Base-by-base conservation (phyloP, 257 asterid species). In the Nicotiana tabacum region DNA sequence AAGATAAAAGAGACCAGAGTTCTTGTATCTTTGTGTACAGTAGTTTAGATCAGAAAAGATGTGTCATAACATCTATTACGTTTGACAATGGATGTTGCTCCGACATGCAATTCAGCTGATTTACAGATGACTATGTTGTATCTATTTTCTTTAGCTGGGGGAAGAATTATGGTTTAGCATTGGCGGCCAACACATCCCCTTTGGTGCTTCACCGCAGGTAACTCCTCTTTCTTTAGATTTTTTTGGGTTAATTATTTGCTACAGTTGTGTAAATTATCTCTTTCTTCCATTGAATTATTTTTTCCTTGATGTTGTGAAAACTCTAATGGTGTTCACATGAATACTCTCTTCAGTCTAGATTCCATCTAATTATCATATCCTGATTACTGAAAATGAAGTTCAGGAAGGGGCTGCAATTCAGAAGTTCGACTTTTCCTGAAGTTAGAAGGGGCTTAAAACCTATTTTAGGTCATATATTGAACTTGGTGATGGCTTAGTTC, bases 201-300 rank as follows among this genome's bases (percentile, higher is more conserved):
- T 94, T 89, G 95, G 95, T 77, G 93, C 93, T 62, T 92, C 98
- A 33, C 98, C 98, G 64, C 97, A 91, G 94, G 98, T 92, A 81
- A 64, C 60, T 77, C 77, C 33, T 64, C 67, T 77, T 70, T 72
- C 39, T 16, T 24, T 15, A n/a, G 48, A 62, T 80, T 57, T 67
- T 58, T 55, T 72, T 51, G 70, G 39, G 46, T 21, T 29, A 79
- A 77, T 17, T 35, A 58, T 29, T 83, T 1, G 39, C 17, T 55
- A 10, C 35, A 48, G 43, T 24, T 5, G 68, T 78, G 78, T 68
- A 53, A 35, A 29, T 68, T 35, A 8, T 18, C 29, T 39, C 62
- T 29, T 65, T 79, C 64, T 62, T 62, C 76, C 58, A 27, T 43
- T 37, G 77, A 11, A 18, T 80, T 21, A 24, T 62, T 66, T 79